Base-by-base conservation (phyloP, 2,329 filamentous ascomycete genomes). In the Monosporascus cannonballus region DNA sequence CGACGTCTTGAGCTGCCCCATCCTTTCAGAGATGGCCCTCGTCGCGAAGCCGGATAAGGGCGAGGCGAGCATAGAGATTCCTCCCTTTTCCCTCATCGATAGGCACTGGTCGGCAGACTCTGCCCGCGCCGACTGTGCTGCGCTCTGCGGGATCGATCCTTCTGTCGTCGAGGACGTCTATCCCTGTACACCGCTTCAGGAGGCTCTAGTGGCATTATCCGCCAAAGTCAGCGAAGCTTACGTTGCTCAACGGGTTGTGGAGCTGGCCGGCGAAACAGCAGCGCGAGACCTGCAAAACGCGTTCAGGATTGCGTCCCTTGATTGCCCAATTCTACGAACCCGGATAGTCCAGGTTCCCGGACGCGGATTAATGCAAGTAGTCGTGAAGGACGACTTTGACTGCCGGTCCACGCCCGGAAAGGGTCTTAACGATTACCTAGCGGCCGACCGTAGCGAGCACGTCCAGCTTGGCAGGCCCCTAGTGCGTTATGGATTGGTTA, bases 151-250 rank as follows among this genome's bases (percentile, higher is more conserved):
- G 3, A 59, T 76, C 9, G 61, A 65, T 2, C 52, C 63, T 6
- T 66, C 64, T 0, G 49, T 37, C 0, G 64, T 80, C 4, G 74
- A 79, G 48, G 78, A 83, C 53, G 63, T 79, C 0, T 83, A 80
- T 51, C 78, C 79, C 1, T 80, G 77, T 64, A 78, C 77, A 0
- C 73, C 78, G 0, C 66, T 80, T 1, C 79, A 83, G 54, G 78
- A 80, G 59, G 77, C 74, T 2, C 69, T 83, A 2, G 75, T 83
- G 68, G 76, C 78, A 0, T 62, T 82, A 6, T 77, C 78, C 2
- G 70, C 73, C 53, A 78, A 77, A 59, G 69, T 75, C 24, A 70
- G 71, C 36, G 78, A 77, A 42, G 74, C 76, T 0, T 83, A 82
- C 41, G 72, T 83, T 3, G 76, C 76, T 2, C 76, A 77, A 56